phyloP scores from a whole-genome alignment of 2,329 filamentous ascomycete genomes.

The Ophiocordyceps camponoti-floridani region DNA sequence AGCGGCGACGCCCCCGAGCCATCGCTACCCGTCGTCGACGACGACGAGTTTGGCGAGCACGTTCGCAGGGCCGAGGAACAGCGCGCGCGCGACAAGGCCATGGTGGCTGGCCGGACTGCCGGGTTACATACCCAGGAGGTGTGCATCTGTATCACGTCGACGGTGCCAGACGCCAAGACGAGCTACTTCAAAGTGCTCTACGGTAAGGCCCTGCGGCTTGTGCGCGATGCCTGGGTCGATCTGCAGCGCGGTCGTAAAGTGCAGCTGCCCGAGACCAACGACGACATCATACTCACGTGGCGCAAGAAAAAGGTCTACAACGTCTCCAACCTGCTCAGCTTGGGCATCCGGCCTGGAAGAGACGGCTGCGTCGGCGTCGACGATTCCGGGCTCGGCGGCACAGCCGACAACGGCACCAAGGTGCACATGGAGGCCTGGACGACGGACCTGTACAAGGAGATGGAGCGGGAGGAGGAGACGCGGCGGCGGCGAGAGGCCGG shows the following conservation, averaged over 20 bases:
- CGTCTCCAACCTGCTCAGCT: conserved; percentile 50
- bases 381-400: conserved; percentile 20
- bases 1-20: background rate
- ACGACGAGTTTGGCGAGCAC: conserved; percentile 27
- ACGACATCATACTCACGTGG: conserved; percentile 62
- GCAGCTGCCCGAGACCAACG: conserved; percentile 21
- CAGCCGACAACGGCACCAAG: conserved; percentile 30
- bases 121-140: conserved; percentile 9
- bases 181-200: conserved; percentile 45
- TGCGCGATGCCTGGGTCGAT: conserved; percentile 52
- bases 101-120: conserved; percentile 4
- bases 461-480: conserved; percentile 29
- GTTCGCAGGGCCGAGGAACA: conserved; percentile 21
- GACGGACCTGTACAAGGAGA: conserved; percentile 34
- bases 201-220: conserved; percentile 46
- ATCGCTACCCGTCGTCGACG: conserved; percentile 2
- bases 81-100: conserved; percentile 10
- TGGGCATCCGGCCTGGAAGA: conserved; percentile 37
- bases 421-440: conserved; percentile 71
- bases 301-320: conserved; percentile 55
- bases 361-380: conserved; percentile 23
- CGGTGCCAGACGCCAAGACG: conserved; percentile 39
- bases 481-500: conserved; percentile 24
- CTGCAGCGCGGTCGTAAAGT: conserved; percentile 30
- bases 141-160: conserved; percentile 37